Evolutionary conservation across 1,284 basidiomycete species (phyloP).

Genomic region (Inonotus hispidus): DNA sequence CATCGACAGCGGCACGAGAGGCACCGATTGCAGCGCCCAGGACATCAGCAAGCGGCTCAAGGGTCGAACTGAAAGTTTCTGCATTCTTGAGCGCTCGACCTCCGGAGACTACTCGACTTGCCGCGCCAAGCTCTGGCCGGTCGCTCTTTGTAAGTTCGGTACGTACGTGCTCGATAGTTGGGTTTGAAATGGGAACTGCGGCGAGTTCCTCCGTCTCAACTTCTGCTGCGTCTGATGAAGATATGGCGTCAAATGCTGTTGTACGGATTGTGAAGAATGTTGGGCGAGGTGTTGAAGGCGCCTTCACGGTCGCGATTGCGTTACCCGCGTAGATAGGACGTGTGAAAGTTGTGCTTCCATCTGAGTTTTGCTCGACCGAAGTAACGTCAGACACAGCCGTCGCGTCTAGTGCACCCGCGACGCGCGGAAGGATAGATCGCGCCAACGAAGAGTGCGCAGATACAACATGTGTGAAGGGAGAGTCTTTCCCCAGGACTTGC

Average conservation of each 20-base stretch:
- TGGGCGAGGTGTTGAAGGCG: constrained; percentile 65
- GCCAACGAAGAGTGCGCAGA: constrained; percentile 73
- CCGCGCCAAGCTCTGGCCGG: constrained; percentile 88
- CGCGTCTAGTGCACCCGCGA: constrained; percentile 82
- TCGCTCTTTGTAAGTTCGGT: constrained; percentile 89
- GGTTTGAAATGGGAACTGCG: constrained; percentile 58
- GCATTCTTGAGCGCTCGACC: constrained; percentile 94
- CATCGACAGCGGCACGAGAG: constrained; percentile 95
- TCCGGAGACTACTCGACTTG: constrained; percentile 88
- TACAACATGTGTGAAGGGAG: constrained; percentile 83
- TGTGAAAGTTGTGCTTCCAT: constrained; percentile 74
- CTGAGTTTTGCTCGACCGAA: constrained; percentile 70
- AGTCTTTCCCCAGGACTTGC: constrained; percentile 34
- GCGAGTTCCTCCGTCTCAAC: constrained; percentile 60
- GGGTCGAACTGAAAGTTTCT: constrained; percentile 83
- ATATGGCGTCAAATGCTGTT: constrained; percentile 86
- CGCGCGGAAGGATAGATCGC: constrained; percentile 78
- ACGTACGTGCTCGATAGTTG: constrained; percentile 71
- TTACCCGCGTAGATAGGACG: constrained; percentile 99
- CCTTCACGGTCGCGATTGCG: constrained; percentile 90
- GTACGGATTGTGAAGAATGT: constrained; percentile 96
- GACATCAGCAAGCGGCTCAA: constrained; percentile 91
- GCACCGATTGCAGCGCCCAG: constrained; percentile 96
- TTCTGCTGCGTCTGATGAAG: constrained; percentile 37
- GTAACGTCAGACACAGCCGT: constrained; percentile 90